A percentile compares a stretch with the other conserved stretches of the same genome.
phyloP scores from a whole-genome alignment of 2,329 filamentous ascomycete genomes.

The Penicillium sp. region DNA sequence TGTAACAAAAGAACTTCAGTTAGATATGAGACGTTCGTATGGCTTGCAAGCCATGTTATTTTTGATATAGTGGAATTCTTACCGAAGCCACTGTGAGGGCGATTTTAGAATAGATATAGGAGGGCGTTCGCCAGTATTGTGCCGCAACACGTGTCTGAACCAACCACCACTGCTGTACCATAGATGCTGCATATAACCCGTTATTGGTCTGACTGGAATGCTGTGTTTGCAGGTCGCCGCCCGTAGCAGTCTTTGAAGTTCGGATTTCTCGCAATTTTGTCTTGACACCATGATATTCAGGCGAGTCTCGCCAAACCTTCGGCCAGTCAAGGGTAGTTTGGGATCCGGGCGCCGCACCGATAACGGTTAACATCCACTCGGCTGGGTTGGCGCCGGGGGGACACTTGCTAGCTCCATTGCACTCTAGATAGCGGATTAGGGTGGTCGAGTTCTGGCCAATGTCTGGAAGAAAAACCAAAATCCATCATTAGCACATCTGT shows the following conservation, averaged over 20 bases:
- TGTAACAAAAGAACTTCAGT: slow-evolving; percentile 33
- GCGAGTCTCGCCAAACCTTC: slow-evolving; percentile 55
- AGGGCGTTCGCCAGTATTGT: slow-evolving; percentile 84
- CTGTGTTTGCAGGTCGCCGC: slow-evolving; percentile 8
- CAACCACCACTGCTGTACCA: slow-evolving; percentile 62
- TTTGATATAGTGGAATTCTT: not conserved
- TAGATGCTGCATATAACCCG: not conserved
- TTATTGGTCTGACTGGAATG: not conserved
- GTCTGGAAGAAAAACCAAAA: not conserved
- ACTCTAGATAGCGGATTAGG: slow-evolving; percentile 60
- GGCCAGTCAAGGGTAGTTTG: slow-evolving; percentile 52
- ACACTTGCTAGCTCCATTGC: slow-evolving; percentile 56
- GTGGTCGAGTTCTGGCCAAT: slow-evolving; percentile 22
- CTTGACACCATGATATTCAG: slow-evolving; percentile 52
- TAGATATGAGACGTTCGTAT: not conserved
- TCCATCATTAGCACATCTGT: not conserved
- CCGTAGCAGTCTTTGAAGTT: slow-evolving; percentile 40
- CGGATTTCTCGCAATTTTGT: slow-evolving; percentile 51
- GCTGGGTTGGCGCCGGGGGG: slow-evolving; percentile 63
- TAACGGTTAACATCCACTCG: slow-evolving; percentile 63
- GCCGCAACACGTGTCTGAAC: slow-evolving; percentile 73
- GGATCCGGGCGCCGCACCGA: slow-evolving; percentile 58
- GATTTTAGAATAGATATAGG: slow-evolving; percentile 80
- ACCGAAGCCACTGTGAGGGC: slow-evolving; percentile 25
- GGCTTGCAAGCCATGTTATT: not conserved